phyloP scores from a whole-genome alignment of 169 alveolate genomes.

The Cryptosporidium parvum region DNA sequence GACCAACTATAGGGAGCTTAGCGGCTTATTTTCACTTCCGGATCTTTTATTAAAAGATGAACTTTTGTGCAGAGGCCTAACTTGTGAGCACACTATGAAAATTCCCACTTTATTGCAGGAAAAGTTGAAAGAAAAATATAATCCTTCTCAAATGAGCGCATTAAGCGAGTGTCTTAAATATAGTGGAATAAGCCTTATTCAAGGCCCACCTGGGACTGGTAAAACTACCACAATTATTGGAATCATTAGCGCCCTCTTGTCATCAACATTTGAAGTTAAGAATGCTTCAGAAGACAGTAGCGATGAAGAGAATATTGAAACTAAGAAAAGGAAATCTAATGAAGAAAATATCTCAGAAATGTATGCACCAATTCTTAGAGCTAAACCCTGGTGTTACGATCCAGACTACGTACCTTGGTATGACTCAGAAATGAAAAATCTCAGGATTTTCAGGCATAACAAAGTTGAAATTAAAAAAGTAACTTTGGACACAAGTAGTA shows the following conservation, averaged over 20 bases:
- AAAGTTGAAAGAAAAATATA: slow-evolving; percentile 19
- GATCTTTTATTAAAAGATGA: slow-evolving; percentile 43
- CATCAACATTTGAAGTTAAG: slow-evolving; percentile 48
- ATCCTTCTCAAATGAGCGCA: slow-evolving; percentile 67
- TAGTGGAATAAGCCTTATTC: slow-evolving; percentile 92
- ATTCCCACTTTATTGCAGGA: slow-evolving; percentile 34
- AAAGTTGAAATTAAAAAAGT: slow-evolving; percentile 31
- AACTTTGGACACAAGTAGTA: slow-evolving; percentile 48
- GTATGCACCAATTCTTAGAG: not conserved
- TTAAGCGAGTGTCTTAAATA: slow-evolving; percentile 75
- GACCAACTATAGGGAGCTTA: slow-evolving; percentile 59
- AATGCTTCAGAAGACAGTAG: not conserved
- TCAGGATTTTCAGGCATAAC: not conserved
- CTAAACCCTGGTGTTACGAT: slow-evolving; percentile 70
- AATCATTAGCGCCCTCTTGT: slow-evolving; percentile 87
- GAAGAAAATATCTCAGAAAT: slow-evolving; percentile 4
- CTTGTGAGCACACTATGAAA: not conserved
- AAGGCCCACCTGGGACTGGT: slow-evolving; percentile 99
- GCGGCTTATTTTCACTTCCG: slow-evolving; percentile 52
- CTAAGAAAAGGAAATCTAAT: not conserved
- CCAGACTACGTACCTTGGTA: slow-evolving; percentile 72
- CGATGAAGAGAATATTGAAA: not conserved
- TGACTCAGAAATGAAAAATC: slow-evolving; percentile 38
- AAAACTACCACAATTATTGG: slow-evolving; percentile 96
- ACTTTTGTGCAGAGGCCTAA: slow-evolving; percentile 8